Evolutionary conservation across 108 stramenopile genomes (phyloP), one percentile per base, ranked within the genome.

Genomic region (Mayamaea pseudoterrestris): DNA sequence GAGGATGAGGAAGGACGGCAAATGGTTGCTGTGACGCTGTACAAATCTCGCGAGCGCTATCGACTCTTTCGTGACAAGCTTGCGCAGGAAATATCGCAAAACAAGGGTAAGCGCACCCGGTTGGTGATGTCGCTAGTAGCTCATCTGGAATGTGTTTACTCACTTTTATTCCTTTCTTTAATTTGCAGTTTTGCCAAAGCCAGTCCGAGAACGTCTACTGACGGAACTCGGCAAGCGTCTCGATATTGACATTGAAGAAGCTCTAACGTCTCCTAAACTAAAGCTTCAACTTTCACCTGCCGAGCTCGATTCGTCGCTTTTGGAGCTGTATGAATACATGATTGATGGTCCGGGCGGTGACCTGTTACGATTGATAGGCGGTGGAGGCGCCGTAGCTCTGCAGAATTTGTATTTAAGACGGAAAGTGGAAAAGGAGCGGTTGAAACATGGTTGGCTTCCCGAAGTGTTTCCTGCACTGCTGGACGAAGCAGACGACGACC

Each of bases 261-360:
- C 86, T 4, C 56, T 86, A 0, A 48, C 65, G 5, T 79, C 81
- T 23, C 83, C 83, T 18, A 85, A 83, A 41, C 50, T 91, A 44
- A 57, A 65, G 2, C 58, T 90, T 2, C 60, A 82, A 47, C 55
- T 90, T 18, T 90, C 88, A n/a, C 82, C 88, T n/a, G 88, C 78
- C 29, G 83, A 90, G 59, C 68, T 90, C 31, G 88, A 90, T 51
- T 77, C 78, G 37, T 59, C 62, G 5, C 65, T 84, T 3, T 63
- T 90, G 6, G 78, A 82, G 28, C 60, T 90, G 5, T 90, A 80
- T 50, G 68, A 90, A 21, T 52, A 45, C 28, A 67, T 90, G 12
- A 53, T 60, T 5, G 46, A 73, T 34, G 68, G 82, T 31, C 80
- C 80, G 5, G 65, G 74, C 48, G 82, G 82, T 30, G 88, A 90